These are phyloP conservation scores for Cercospora beticola DNA, from an alignment of 2,329 filamentous ascomycete species.

Conservation along the genomic window DNA sequence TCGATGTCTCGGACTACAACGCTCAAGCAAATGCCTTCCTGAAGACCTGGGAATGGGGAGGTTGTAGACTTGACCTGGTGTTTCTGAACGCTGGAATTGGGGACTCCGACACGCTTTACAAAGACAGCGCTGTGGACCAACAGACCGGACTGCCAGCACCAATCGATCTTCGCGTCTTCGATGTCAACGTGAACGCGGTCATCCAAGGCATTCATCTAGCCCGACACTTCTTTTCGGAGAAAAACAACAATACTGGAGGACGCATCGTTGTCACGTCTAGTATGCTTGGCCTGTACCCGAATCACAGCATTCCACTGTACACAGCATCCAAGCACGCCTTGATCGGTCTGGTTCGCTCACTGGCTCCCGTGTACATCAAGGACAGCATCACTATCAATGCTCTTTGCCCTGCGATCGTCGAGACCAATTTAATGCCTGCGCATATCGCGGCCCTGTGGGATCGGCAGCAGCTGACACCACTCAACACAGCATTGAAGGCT, in stretches of 20 bases:
- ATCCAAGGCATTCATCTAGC: slow-evolving; percentile 47
- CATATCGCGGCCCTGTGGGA: slow-evolving; percentile 35
- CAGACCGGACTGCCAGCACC: slow-evolving; percentile 33
- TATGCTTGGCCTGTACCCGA: slow-evolving; percentile 24
- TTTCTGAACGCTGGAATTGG: slow-evolving; percentile 48
- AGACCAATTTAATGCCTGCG: slow-evolving; percentile 37
- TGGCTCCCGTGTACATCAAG: slow-evolving; percentile 31
- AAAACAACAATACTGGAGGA: slow-evolving; percentile 39
- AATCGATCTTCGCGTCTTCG: slow-evolving; percentile 42
- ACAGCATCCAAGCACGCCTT: slow-evolving; percentile 29
- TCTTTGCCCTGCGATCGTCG: slow-evolving; percentile 39
- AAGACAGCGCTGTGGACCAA: slow-evolving; percentile 36
- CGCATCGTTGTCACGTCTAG: slow-evolving; percentile 42
- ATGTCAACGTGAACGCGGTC: slow-evolving; percentile 45
- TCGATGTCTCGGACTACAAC: slow-evolving; percentile 44
- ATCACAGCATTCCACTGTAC: slow-evolving; percentile 26
- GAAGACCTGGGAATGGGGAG: slow-evolving; percentile 44
- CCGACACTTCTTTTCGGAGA: slow-evolving; percentile 43
- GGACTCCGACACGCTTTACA: slow-evolving; percentile 42
- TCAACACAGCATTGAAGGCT: slow-evolving; percentile 39
- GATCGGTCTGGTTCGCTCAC: slow-evolving; percentile 37
- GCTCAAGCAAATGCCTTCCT: slow-evolving; percentile 44
- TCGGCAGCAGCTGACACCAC: slow-evolving; percentile 39
- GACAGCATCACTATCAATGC: slow-evolving; percentile 42
- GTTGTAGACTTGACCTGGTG: slow-evolving; percentile 43